Base-by-base conservation (phyloP, 176 grass and related monocot species). In the Rhipidocladum racemiflorum region DNA sequence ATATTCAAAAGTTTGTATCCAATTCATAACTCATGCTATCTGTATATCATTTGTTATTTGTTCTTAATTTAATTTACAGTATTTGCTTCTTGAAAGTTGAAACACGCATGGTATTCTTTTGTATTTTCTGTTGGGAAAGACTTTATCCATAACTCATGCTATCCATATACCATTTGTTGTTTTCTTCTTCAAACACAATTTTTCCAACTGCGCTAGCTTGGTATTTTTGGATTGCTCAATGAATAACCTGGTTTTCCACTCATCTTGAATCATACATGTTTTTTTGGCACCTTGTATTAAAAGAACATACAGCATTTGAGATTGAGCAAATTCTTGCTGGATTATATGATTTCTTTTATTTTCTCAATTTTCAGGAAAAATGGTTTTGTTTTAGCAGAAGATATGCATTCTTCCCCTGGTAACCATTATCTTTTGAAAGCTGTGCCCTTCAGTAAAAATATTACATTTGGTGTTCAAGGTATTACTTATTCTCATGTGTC, bases 381-480 rank as follows among this genome's bases (percentile, higher is more conserved):
- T 90, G 96, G 92, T 69, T 98, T 95, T 88, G 75, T 89, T 70
- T 87, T 98, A 88, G 85, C 85, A 74, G 92, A 93, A 80, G 96
- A 98, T 87, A 39, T 91, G 48, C 87, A 91, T 83, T 88, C 90
- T 54, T 78, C 72, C 25, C 96, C 92, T 85, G 90, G 96, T 59
- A 88, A 90, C 57, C 88, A 89, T 79, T 93, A 91, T 89, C 84
- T 95, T 79, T 50, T 98, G 69, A 93, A 95, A 95, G 92, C 90
- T 42, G 92, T 98, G 21, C 96, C 96, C 4, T 98, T 98, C 85
- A 98, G 96, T 83, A 98, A 91, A 88, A 98, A 91, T 71, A 87
- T 95, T 27, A 93, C 92, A 43, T 98, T 98, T 85, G 96, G 96
- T 63, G 84, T 85, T 88, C 86, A 93, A 95, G 96, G 96, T 95